phyloP scores from a whole-genome alignment of 179 eudicot genomes.

The Nepenthes alata region DNA sequence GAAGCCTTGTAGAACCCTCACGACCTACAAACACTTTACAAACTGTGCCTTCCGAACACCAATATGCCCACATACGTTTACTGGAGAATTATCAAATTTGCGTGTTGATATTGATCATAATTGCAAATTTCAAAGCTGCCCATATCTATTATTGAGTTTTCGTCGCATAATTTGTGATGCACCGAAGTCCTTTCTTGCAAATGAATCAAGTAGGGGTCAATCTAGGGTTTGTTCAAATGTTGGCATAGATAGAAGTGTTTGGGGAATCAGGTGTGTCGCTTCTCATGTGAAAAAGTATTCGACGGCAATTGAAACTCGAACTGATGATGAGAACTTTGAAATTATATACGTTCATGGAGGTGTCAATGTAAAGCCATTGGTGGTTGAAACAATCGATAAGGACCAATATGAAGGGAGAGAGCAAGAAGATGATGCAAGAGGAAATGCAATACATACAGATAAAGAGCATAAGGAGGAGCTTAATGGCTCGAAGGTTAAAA shows the following conservation, averaged over 20 bases:
- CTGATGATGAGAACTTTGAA: constrained; percentile 44
- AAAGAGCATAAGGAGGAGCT: constrained; percentile 12
- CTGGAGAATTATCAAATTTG: constrained; percentile 10
- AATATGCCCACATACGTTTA: constrained; percentile 13
- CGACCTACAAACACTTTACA: too few species aligned
- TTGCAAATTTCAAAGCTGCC: constrained; percentile 15
- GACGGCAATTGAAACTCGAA: constrained; percentile 30
- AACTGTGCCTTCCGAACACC: constrained; percentile 5
- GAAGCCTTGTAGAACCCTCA: too few species aligned
- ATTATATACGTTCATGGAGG: constrained; percentile 48
- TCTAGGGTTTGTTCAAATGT: constrained; percentile 27
- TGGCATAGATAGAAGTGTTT: constrained; percentile 15
- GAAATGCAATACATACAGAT: constrained; percentile 19
- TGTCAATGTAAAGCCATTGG: constrained; percentile 48
- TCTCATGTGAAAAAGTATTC: constrained; percentile 34
- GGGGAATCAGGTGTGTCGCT: constrained; percentile 16
- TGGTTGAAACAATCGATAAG: constrained; percentile 28
- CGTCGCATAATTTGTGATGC: constrained; percentile 10
- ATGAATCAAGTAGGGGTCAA: constrained; percentile 29
- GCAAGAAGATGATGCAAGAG: constrained; percentile 13
- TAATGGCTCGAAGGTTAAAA: constrained; percentile 10
- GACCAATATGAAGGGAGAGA: constrained; percentile 6
- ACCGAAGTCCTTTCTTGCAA: constrained; percentile 19
- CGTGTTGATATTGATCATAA: constrained; percentile 13
- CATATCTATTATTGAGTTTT: constrained; percentile 24